These are phyloP conservation scores for Fusarium sp. DNA, from an alignment of 2,329 filamentous ascomycete species.

Conservation along the genomic window DNA sequence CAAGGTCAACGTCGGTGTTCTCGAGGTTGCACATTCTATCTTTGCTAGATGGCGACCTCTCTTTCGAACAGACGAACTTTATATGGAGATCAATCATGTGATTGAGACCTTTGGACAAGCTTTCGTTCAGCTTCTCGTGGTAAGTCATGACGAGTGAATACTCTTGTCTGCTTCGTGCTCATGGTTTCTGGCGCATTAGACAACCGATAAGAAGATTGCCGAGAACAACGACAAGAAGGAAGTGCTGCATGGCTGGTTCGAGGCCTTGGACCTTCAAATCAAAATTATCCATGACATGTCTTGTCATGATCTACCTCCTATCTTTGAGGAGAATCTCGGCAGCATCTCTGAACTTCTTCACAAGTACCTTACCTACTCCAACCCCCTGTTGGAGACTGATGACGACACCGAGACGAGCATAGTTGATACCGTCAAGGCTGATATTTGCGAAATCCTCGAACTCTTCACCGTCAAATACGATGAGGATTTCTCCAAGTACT, in stretches of 20 bases:
- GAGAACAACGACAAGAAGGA: slow-evolving; percentile 79
- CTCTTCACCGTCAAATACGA: slow-evolving; percentile 95
- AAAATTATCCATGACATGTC: slow-evolving; percentile 96
- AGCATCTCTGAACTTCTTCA: slow-evolving; percentile 82
- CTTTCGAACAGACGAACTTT: slow-evolving; percentile 91
- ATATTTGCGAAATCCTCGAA: slow-evolving; percentile 89
- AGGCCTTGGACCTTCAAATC: slow-evolving; percentile 85
- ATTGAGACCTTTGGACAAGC: slow-evolving; percentile 83
- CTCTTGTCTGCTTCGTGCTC: slow-evolving; percentile 2
- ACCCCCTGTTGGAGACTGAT: slow-evolving; percentile 80
- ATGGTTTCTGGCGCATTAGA: slow-evolving; percentile 49
- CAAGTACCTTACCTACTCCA: slow-evolving; percentile 92
- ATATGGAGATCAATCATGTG: slow-evolving; percentile 96
- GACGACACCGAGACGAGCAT: slow-evolving; percentile 90
- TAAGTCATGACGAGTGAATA: slow-evolving; percentile 48
- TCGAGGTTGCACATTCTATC: slow-evolving; percentile 97
- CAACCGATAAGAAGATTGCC: slow-evolving; percentile 75
- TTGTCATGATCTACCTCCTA: slow-evolving; percentile 93
- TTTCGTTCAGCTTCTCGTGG: slow-evolving; percentile 81
- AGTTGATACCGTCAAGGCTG: slow-evolving; percentile 87
- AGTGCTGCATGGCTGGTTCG: slow-evolving; percentile 78
- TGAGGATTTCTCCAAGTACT: slow-evolving; percentile 85
- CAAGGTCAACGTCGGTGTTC: slow-evolving; percentile 88
- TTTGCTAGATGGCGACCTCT: slow-evolving; percentile 95
- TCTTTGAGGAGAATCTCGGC: slow-evolving; percentile 88